phyloP scores from a whole-genome alignment of 2,329 filamentous ascomycete species.

The Xylariaceae sp. region DNA sequence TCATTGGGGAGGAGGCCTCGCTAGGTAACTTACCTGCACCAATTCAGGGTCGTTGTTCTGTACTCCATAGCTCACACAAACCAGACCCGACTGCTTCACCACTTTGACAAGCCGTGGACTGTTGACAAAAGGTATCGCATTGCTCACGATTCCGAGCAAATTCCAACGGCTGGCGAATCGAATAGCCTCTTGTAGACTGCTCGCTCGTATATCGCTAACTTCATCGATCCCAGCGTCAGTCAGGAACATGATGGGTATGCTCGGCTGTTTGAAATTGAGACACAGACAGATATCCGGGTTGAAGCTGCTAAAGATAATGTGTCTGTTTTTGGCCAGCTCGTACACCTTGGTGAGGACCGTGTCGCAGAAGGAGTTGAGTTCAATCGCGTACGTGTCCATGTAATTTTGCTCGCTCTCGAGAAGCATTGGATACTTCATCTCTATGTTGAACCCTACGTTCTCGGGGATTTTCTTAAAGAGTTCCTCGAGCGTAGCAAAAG shows the following conservation, averaged over 20 bases:
- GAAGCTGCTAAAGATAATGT: constrained; percentile 97
- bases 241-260: constrained; percentile 92
- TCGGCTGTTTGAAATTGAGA: constrained; percentile 95
- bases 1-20: neutral
- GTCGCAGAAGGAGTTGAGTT: constrained; percentile 96
- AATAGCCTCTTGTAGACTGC: constrained; percentile 92
- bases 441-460: constrained; percentile 93
- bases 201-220: constrained; percentile 89
- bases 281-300: constrained; percentile 96
- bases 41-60: constrained; percentile 87
- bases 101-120: constrained; percentile 89
- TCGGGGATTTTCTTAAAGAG: constrained; percentile 86
- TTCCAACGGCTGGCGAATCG: constrained; percentile 96
- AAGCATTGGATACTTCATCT: constrained; percentile 99
- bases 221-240: constrained; percentile 83
- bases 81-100: constrained; percentile 91
- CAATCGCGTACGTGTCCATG: constrained; percentile 95
- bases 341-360: constrained; percentile 91
- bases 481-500: constrained; percentile 93
- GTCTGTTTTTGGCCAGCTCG: constrained; percentile 79
- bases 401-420: constrained; percentile 93
- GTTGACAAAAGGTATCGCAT: constrained; percentile 86
- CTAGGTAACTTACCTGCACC: constrained; percentile 71
- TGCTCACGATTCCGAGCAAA: constrained; percentile 85
- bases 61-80: constrained; percentile 93